Evolutionary conservation across 2,329 filamentous ascomycete genomes (phyloP), one percentile per base, ranked within the genome.

Genomic region (Elsinoe perseae): DNA sequence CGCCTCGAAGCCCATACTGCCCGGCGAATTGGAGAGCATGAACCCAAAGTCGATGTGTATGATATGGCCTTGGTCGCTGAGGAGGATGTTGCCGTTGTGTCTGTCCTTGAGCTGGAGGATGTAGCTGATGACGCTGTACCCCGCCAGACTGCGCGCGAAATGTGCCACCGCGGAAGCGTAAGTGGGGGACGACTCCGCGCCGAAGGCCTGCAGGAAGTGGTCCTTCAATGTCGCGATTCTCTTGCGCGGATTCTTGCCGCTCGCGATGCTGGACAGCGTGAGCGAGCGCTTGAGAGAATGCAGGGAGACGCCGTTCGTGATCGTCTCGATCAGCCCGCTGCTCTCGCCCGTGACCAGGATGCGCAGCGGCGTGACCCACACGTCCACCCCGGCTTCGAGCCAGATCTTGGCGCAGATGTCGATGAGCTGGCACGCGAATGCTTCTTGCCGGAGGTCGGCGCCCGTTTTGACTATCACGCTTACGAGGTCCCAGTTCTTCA

Each of bases 31-130:
- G 46, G 86, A 91, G 30, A 93, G 76, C 86, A 93, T 92, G 69
- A 93, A 93, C 56, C 88, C 88, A 69, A 93, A 93, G 70, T 93
- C 88, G 59, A 93, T 93, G 67, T 93, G 88, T 59, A 93, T 84
- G 57, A 92, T 90, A 67, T 93, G 88, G 8, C 88, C 88, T 68
- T 89, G 85, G 64, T 87, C 89, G 69, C 92, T 88, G 64, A 93
- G 86, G 58, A 93, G 78, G 12, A 93, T 86, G 65, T 93, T 93
- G 56, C 88, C 88, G 66, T 93, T 93, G 69, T 93, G 88, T 10
- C 88, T 80, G 66, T 93, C 88, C 68, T 93, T 93, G 58, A 93
- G 80, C 70, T 93, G 88, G 55, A 93, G 75, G 50, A 93, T 76
- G 66, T 93, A 93, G 57, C 84, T 88, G 59, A 93, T 89, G 61